A percentile compares a stretch with the other conserved stretches of the same genome.
phyloP scores from a whole-genome alignment of 371 early-diverging fungal genomes.

The Mucor racemosus region DNA sequence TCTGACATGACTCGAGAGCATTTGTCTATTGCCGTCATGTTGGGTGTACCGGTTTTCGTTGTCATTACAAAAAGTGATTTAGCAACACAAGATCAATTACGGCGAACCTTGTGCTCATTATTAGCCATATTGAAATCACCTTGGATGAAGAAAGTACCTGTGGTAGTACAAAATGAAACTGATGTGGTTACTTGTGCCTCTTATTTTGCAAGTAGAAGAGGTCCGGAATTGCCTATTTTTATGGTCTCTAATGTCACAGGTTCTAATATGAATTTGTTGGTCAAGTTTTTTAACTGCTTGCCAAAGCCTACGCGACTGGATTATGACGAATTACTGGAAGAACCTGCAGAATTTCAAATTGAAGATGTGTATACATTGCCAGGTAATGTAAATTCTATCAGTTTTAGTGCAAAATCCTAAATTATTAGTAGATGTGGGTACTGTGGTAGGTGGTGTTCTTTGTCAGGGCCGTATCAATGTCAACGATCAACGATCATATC shows the following conservation, averaged over 20 bases:
- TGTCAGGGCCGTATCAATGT: constrained; percentile 54
- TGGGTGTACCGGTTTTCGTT: constrained; percentile 85
- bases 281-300: constrained; percentile 75
- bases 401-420: not conserved
- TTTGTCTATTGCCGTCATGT: constrained; percentile 79
- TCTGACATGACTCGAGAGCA: constrained; percentile 90
- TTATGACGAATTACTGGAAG: constrained; percentile 46
- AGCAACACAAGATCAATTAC: constrained; percentile 83
- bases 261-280: constrained; percentile 75
- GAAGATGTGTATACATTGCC: constrained; percentile 88
- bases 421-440: constrained; percentile 52
- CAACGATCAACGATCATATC: constrained; percentile 33
- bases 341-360: constrained; percentile 80
- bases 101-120: constrained; percentile 53
- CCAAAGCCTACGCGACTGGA: constrained; percentile 49
- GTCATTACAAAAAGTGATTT: constrained; percentile 91
- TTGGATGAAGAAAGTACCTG: constrained; percentile 81
- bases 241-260: constrained; percentile 90
- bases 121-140: constrained; percentile 71
- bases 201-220: constrained; percentile 54
- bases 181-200: constrained; percentile 74
- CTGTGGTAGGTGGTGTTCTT: constrained; percentile 60
- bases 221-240: constrained; percentile 81
- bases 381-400: constrained; percentile 55
- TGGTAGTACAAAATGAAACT: constrained; percentile 71